Evolutionary conservation across 148 eudicot genomes (phyloP).

Genomic region (Drosera capensis): DNA sequence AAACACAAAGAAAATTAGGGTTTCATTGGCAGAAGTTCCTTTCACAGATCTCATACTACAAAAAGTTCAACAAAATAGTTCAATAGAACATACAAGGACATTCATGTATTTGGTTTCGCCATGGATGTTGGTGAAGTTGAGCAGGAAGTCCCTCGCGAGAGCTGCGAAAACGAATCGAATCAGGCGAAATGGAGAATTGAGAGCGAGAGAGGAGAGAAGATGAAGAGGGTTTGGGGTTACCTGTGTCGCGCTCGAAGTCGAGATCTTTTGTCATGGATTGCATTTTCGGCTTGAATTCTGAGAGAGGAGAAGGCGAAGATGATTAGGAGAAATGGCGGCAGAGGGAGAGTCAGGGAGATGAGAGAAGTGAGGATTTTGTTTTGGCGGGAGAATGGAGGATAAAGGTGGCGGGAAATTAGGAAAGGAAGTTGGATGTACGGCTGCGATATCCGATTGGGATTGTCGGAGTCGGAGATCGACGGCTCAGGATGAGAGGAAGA

Average conservation of each 20-base stretch:
- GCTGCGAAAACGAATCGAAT: slow-evolving; percentile 17
- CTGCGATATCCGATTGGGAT: no score
- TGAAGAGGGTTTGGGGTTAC: slow-evolving; percentile 11
- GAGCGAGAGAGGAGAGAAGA: not conserved
- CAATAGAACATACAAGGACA: slow-evolving; percentile 34
- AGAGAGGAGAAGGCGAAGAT: slow-evolving; percentile 8
- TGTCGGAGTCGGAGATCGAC: no score
- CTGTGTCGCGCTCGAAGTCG: slow-evolving; percentile 52
- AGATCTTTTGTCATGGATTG: slow-evolving; percentile 31
- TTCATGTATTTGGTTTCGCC: slow-evolving; percentile 80
- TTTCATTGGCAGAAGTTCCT: slow-evolving; percentile 1
- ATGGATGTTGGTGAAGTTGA: slow-evolving; percentile 50
- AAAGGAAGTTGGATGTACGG: no score
- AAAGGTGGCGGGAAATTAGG: no score
- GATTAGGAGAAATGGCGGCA: slow-evolving; percentile 35
- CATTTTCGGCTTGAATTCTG: slow-evolving; percentile 14
- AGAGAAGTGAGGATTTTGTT: slow-evolving; percentile 3
- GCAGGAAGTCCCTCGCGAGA: slow-evolving; percentile 55
- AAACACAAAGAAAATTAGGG: not conserved
- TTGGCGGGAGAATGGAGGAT: slow-evolving; percentile 16
- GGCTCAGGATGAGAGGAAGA: no score
- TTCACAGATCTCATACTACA: slow-evolving; percentile 5
- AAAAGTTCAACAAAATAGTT: not conserved
- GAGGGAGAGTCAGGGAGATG: not conserved
- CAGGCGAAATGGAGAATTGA: not conserved